Evolutionary conservation across 2,329 filamentous ascomycete genomes (phyloP), one percentile per base, ranked within the genome.

Genomic region (Claviceps maximensis): DNA sequence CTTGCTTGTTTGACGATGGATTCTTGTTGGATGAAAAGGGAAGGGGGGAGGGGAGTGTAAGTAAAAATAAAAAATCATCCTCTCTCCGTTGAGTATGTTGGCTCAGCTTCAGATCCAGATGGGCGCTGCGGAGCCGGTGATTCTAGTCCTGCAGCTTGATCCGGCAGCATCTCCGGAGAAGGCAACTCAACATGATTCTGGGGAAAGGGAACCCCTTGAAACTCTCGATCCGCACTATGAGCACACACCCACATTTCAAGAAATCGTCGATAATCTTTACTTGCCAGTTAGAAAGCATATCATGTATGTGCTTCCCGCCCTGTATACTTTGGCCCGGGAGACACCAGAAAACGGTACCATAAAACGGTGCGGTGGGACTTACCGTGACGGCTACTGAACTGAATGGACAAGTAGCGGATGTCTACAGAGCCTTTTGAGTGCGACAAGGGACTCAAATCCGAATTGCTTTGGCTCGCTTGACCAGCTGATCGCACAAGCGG

Each of bases 371-470:
- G 21, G 31, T 15, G 3, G 5, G 25, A 52, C 65, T 61, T 63
- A 76, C 74, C 74, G 58, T 73, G 69, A 29, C 69, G 65, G 45
- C 70, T 67, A 44, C 70, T 75, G 57, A 77, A 77, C 51, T 77
- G 74, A 45, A 77, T 69, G 6, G 71, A 71, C 29, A 77, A 64
- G 60, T 76, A 73, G 49, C 71, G 69, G 49, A 77, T 73, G 54
- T 75, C 72, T 17, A 71, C 58, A 3, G 62, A 44, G 50, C 57
- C 42, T 54, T 60, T 56, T 17, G 58, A 57, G 17, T 21, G 42
- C 21, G 58, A 57, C n/a, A 42, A 55, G 51, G 59, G 58, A 48
- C 57, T 58, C 40, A 59, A 52, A 33, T 67, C 62, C 47, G 55
- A 52, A 48, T 47, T 49, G 40, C 50, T 47, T 9, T 59, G 56